A percentile compares a stretch with the other conserved stretches of the same genome.
These are phyloP conservation scores for Multifurca ochricompacta DNA, from an alignment of 768 basidiomycete species.

Conservation along the genomic window DNA sequence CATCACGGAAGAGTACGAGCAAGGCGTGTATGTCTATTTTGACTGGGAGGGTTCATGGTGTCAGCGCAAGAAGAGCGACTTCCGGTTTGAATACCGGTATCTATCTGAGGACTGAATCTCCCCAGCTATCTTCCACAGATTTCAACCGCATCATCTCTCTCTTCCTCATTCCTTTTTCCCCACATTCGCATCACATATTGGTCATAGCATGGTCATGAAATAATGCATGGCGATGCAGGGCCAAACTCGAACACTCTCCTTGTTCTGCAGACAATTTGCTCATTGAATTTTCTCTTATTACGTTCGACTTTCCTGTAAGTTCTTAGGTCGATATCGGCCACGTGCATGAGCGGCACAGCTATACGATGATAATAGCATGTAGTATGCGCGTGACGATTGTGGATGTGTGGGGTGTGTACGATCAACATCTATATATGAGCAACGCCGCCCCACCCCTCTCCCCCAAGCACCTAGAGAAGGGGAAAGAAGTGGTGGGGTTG, in stretches of 20 bases:
- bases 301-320: conserved; percentile 11
- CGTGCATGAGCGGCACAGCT: conserved; percentile 1
- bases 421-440: conserved; percentile 1
- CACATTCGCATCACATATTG: conserved; percentile 3
- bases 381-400: neutral
- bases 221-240: no score
- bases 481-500: neutral
- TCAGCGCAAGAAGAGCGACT: conserved; percentile 95
- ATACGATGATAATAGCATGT: conserved; percentile 15
- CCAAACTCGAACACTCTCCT: neutral
- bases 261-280: neutral
- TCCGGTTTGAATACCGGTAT: conserved; percentile 95
- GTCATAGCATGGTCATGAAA: neutral
- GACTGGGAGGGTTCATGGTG: conserved; percentile 99
- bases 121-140: neutral
- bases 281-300: conserved; percentile 5
- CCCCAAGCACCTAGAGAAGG: neutral
- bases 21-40: conserved; percentile 98
- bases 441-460: no score
- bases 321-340: conserved; percentile 1
- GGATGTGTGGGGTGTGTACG: neutral
- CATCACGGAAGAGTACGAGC: conserved; percentile 98
- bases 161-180: neutral
- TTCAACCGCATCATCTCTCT: neutral
- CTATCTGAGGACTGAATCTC: conserved; percentile 71